Evolutionary conservation across 352 stramenopile genomes (phyloP).

Genomic region (Globisporangium nagaii): DNA sequence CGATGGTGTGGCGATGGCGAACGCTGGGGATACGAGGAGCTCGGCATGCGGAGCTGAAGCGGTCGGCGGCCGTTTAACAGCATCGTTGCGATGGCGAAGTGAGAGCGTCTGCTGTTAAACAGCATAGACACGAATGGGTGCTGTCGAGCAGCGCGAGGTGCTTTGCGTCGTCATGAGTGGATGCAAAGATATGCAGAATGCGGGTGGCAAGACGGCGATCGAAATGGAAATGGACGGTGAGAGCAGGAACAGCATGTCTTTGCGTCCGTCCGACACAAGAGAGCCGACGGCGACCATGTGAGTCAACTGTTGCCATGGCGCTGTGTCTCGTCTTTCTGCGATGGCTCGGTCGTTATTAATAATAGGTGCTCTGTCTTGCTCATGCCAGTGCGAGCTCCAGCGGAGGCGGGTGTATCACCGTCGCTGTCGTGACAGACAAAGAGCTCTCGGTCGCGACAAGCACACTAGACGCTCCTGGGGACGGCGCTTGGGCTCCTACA

Average conservation of each 20-base stretch:
- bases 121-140: conserved; percentile 13
- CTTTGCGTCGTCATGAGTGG: neutral
- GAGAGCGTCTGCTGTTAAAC: conserved; percentile 7
- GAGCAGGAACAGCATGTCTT: neutral
- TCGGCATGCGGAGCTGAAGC: neutral
- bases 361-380: neutral
- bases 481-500: neutral
- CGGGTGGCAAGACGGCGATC: neutral
- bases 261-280: conserved; percentile 5
- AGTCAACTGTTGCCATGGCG: too few relatives aligned
- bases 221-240: neutral
- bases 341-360: too few relatives aligned
- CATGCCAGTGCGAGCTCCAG: neutral
- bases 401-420: neutral
- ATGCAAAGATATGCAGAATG: conserved; percentile 1
- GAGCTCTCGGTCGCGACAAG: neutral
- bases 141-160: too few relatives aligned
- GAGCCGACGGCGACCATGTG: neutral
- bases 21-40: neutral
- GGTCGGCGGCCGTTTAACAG: neutral
- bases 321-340: too few relatives aligned
- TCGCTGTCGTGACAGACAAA: neutral
- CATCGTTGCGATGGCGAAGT: neutral
- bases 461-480: neutral
- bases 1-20: neutral